Base-by-base conservation (phyloP, 2,329 filamentous ascomycete species). In the Fusarium penzigii region DNA sequence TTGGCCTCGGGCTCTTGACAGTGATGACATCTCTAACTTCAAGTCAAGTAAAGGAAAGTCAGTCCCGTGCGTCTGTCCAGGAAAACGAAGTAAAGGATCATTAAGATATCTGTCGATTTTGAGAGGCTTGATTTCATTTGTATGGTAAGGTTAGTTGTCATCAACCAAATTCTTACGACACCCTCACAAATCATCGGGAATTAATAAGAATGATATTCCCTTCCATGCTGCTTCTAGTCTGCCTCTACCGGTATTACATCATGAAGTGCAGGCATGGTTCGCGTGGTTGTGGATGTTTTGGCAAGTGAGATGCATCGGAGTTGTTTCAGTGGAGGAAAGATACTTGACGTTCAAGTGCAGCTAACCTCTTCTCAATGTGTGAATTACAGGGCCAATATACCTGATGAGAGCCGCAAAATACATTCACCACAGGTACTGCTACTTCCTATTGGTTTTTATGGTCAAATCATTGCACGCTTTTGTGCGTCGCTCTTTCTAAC, bases 301-400 rank as follows among this genome's bases (percentile, higher is more conserved):
- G 43, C 48, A 57, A 53, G 57, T 56, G 47, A 49, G 47, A 52
- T 54, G 44, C 32, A 39, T 49, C 62, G 46, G 41, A 53, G 54
- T 43, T 48, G 34, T 36, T 36, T 36, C 42, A 49, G 42, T 40
- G 40, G 42, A 46, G 45, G 40, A 13, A 14, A 17, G 36, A 44
- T 55, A 57, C 59, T 49, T 45, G 9, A 5, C 5, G 3, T 9
- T 14, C 11, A 2, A 48, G 36, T 53, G 55, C 53, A 34, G 29
- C 39, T 39, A 50, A 40, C 44, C 49, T 54, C 52, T 55, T 54
- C 52, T 55, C 46, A 49, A 16, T 34, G 32, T 17, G 17, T 32
- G 10, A 9, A 14, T 14, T 11, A 6, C 32, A 36, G 10, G 32
- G 5, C 4, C 9, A 36, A 6, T 12, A 14, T 36, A 36, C 32